phyloP scores from a whole-genome alignment of 2,329 filamentous ascomycete species.

The Orbilia blumenaviensis region DNA sequence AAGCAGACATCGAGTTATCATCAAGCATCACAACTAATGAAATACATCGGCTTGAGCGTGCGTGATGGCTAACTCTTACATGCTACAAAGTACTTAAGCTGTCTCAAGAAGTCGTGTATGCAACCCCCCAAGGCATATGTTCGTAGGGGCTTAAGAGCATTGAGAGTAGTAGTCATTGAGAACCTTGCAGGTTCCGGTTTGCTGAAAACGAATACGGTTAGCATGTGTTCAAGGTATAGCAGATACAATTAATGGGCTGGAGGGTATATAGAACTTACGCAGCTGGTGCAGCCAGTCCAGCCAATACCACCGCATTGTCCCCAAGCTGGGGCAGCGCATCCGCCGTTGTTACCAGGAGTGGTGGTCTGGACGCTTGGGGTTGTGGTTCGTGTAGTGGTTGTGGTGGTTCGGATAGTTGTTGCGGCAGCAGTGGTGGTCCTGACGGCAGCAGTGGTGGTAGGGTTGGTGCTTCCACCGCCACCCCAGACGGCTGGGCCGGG shows the following conservation, averaged over 20 bases:
- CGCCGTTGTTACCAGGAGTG: neutral
- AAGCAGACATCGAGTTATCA: neutral
- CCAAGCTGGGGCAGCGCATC: conserved; percentile 30
- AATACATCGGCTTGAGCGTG: neutral
- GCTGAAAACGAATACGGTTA: neutral
- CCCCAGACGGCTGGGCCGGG: conserved; percentile 66
- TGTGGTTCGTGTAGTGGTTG: conserved; percentile 15
- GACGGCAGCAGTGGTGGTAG: conserved; percentile 2
- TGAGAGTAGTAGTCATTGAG: conserved; percentile 47
- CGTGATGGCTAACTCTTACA: neutral
- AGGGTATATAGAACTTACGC: conserved; percentile 31
- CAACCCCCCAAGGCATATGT: neutral
- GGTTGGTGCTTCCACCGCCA: conserved; percentile 56
- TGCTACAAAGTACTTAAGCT: neutral
- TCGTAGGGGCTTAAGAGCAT: conserved; percentile 9
- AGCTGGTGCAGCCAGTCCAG: conserved; percentile 41
- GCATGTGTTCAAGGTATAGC: neutral
- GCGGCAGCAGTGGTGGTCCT: neutral
- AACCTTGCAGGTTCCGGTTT: conserved; percentile 32
- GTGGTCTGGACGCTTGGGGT: conserved; percentile 7
- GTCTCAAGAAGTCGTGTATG: neutral
- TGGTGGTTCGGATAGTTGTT: neutral
- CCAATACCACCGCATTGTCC: conserved; percentile 42
- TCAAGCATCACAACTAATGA: neutral
- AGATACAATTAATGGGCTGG: neutral